Evolutionary conservation across 257 asterid genomes (phyloP).

Genomic region (Fraxinus quadrangulata): DNA sequence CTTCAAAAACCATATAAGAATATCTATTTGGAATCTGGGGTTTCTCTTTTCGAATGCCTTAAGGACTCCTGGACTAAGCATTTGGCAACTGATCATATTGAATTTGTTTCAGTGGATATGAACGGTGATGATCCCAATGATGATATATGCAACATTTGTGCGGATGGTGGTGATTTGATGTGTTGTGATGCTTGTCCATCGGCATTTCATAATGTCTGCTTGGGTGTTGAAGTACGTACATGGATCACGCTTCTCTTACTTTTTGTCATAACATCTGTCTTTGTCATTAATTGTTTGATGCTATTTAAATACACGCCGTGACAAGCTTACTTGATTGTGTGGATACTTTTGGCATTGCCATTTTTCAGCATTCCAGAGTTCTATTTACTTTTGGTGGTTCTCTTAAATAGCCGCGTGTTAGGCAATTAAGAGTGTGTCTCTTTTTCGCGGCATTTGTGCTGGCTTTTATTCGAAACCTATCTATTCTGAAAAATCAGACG

Average conservation of each 20-base stretch:
- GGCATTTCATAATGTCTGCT: constrained; percentile 86
- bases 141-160: constrained; percentile 90
- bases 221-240: constrained; percentile 66
- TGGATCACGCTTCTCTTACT: background rate
- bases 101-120: constrained; percentile 65
- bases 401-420: background rate
- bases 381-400: background rate
- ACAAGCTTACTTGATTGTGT: background rate
- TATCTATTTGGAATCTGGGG: constrained; percentile 65
- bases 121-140: constrained; percentile 83
- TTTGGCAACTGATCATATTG: constrained; percentile 44
- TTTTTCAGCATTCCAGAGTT: background rate
- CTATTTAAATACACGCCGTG: background rate
- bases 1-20: constrained; percentile 48
- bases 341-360: background rate
- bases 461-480: background rate
- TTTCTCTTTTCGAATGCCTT: constrained; percentile 69
- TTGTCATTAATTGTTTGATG: constrained; percentile 25
- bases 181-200: constrained; percentile 97
- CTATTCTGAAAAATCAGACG: background rate
- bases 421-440: background rate
- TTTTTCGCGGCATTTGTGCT: background rate
- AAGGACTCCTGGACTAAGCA: constrained; percentile 76
- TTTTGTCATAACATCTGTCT: constrained; percentile 6
- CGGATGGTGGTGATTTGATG: constrained; percentile 91